Base-by-base conservation (phyloP, 1,284 basidiomycete genomes). In the Leucoagaricus sp. region DNA sequence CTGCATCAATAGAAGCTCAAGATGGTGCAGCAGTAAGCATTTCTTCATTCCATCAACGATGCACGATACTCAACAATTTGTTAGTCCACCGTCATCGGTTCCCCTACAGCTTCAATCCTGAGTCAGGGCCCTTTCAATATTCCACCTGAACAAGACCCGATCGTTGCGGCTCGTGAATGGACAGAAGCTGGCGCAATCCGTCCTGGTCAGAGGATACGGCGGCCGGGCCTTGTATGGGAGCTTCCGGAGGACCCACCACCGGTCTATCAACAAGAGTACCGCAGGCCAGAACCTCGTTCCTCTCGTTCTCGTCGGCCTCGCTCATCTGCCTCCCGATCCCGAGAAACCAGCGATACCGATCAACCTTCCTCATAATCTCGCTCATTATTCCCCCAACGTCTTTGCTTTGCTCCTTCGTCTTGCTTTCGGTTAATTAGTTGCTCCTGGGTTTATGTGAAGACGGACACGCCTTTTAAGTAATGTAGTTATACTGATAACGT, bases 21-120 rank as follows among this genome's bases (percentile, higher is more conserved):
- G 84, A 90, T 63, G 89, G 89, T 28, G 89, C 87, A 60, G 84
- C 85, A 56, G 89, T 91, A 69, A 71, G 86, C 73, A 19, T 25
- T 55, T 50, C 15, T 36, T 49, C 33, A 50, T 17, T 26, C 29
- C n/a, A n/a, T 57, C 19, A 47, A 31, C 26, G 17, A 51, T 26
- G 50, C 60, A 53, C 70, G 34, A 65, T 53, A 31, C 54, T 54
- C 7, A 53, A 57, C 45, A 9, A 29, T 58, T 87, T 86, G 70
- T 83, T 23, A 91, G 85, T 63, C 55, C 13, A 89, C 89, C 13
- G 80, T 87, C 36, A 68, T 90, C 28, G 87, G 86, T 17, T 89
- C 89, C 3, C 86, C 86, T 4, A 87, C 85, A n/a, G 81, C 83
- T 25, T 91, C 89, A 3, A 77, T 82, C 61, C 72, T 83, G 60